Conservation (phyloP, 169 alveolate genomes). For the Sarcocystis neurona region DNA sequence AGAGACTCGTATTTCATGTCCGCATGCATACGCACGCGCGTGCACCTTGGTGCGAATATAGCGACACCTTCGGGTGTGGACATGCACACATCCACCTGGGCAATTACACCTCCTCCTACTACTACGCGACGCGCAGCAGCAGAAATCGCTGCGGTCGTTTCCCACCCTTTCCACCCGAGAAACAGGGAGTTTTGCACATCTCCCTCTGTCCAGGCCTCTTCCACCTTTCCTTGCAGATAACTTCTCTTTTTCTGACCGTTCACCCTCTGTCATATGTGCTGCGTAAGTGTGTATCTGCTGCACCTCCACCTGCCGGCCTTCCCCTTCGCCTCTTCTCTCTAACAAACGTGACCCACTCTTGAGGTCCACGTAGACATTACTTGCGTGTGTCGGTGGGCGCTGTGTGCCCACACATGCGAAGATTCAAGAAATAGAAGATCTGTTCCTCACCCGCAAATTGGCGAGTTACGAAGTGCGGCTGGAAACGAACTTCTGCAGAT, state of each 20-base stretch:
- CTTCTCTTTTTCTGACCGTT: background rate
- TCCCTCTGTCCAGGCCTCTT: background rate
- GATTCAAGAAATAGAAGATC: background rate
- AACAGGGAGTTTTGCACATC: background rate
- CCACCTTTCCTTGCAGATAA: background rate
- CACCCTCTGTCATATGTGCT: too few species aligned
- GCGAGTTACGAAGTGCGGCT: constrained; percentile 4
- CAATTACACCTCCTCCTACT: too few species aligned
- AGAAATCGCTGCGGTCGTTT: too few species aligned
- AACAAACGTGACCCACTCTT: background rate
- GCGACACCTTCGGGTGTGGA: too few species aligned
- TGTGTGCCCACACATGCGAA: too few species aligned
- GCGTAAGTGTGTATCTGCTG: too few species aligned
- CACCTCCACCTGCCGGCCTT: background rate
- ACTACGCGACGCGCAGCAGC: too few species aligned
- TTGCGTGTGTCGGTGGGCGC: background rate
- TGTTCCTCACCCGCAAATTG: background rate
- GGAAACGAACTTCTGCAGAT: background rate
- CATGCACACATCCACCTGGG: too few species aligned
- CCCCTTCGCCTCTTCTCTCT: background rate
- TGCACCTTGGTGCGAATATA: too few species aligned
- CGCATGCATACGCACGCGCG: too few species aligned
- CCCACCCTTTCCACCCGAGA: too few species aligned
- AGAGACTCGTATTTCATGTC: too few species aligned
- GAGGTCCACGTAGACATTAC: background rate